Evolutionary conservation across 331 rosid genomes (phyloP), one percentile per base, ranked within the genome.

Genomic region (Quercus lobata): DNA sequence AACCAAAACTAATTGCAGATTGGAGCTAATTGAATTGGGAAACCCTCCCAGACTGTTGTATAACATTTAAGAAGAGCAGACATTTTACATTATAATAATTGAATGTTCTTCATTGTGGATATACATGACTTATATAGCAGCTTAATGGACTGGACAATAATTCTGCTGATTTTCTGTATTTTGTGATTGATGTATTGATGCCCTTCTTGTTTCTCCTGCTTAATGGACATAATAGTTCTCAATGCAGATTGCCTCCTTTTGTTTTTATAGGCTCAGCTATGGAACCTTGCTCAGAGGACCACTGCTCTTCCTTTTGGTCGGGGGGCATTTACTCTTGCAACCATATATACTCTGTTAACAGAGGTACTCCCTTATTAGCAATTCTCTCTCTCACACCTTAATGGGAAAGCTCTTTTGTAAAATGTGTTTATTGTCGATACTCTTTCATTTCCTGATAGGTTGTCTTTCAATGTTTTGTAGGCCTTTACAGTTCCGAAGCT

Each of bases 231-330:
- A 61, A 57, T 30, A 58, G 65, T 22, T 53, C 27, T 27, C 46
- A 35, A 11, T 37, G n/a, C 21, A n/a, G 35, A n/a, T 11, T 27
- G 22, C 57, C 63, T 74, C 53, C 17, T 54, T 53, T 63, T 74
- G 66, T 65, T 74, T 84, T 10, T 87, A 65, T 80, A 92, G 98
- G 90, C 98, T 84, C 98, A 90, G 79, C 83, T 95, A 68, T 95
- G 98, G 98, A 89, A 95, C 77, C 92, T 95, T 78, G 99, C 99
- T 35, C 99, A 95, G 82, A 89, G 99, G 83, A 95, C 99, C 77
- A 93, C 97, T 72, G 83, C 97, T 76, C 97, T 95, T 83, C 94
- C 99, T 78, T 84, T 95, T 66, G 99, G 99, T 73, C 99, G 97
- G 57, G 99, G 97, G 81, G 99, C 99, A 71, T 95, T 95, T 83